phyloP scores from a whole-genome alignment of 768 basidiomycete species.

The Boletus sp. region DNA sequence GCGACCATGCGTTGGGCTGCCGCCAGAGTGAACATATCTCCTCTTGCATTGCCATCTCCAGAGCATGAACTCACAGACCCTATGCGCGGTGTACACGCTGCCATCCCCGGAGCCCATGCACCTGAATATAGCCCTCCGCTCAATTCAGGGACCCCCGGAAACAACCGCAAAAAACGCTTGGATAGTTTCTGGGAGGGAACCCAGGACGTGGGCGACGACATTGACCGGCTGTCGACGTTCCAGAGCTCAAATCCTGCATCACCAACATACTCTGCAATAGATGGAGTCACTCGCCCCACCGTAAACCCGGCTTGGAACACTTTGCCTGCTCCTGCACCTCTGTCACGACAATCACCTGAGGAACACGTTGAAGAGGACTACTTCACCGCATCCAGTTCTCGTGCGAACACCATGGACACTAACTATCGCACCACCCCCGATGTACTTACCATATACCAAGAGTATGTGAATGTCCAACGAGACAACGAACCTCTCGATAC shows the following conservation, averaged over 20 bases:
- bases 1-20: slow-evolving; percentile 88
- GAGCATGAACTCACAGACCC: slow-evolving; percentile 92
- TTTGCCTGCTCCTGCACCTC: slow-evolving; percentile 17
- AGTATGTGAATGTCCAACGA: slow-evolving; percentile 24
- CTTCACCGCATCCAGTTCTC: slow-evolving; percentile 28
- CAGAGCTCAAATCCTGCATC: slow-evolving; percentile 26
- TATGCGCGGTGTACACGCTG: slow-evolving; percentile 69
- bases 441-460: slow-evolving; percentile 26
- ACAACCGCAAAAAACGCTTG: slow-evolving; percentile 53
- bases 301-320: slow-evolving; percentile 11
- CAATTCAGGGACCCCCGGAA: slow-evolving; percentile 45
- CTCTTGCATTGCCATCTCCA: slow-evolving; percentile 84
- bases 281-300: slow-evolving; percentile 1
- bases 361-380: slow-evolving; percentile 31
- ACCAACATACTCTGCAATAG: slow-evolving; percentile 13
- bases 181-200: slow-evolving; percentile 80
- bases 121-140: slow-evolving; percentile 34
- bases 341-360: slow-evolving; percentile 23
- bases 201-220: slow-evolving; percentile 53
- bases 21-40: slow-evolving; percentile 77
- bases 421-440: slow-evolving; percentile 12
- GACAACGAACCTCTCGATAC: slow-evolving; percentile 31
- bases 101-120: slow-evolving; percentile 62
- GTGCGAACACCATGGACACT: slow-evolving; percentile 22
- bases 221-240: slow-evolving; percentile 21